phyloP scores from a whole-genome alignment of 768 basidiomycete genomes.

The Lactarius quietus region DNA sequence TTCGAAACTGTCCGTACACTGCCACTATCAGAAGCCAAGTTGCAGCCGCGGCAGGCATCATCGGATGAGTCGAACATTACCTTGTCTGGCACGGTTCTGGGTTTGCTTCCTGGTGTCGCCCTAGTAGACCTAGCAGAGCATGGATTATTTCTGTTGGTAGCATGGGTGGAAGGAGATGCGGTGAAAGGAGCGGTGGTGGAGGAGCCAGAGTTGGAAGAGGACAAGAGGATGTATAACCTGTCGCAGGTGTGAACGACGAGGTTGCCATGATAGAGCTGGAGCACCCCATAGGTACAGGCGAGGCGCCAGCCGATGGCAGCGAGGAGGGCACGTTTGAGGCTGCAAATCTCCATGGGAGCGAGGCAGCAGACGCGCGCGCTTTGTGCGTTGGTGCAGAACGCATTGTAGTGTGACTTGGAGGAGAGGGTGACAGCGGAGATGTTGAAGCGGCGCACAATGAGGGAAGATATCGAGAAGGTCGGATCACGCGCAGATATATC shows the following conservation, averaged over 20 bases:
- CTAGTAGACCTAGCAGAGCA: neutral
- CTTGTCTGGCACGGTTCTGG: conserved; percentile 6
- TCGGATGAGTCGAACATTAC: conserved; percentile 46
- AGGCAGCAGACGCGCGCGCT: conserved; percentile 97
- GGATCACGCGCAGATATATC: conserved; percentile 91
- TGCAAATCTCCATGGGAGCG: conserved; percentile 85
- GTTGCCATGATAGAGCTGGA: conserved; percentile 93
- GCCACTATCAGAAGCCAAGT: conserved; percentile 19
- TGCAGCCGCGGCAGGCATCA: conserved; percentile 41
- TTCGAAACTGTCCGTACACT: conserved; percentile 28
- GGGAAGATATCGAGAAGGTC: conserved; percentile 87
- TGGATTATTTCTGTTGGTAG: conserved; percentile 37
- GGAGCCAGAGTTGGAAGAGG: conserved; percentile 53
- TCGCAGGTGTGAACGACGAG: conserved; percentile 79
- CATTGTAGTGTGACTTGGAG: conserved; percentile 92
- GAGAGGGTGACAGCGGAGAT: conserved; percentile 91
- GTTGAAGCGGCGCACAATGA: conserved; percentile 97
- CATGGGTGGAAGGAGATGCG: conserved; percentile 30
- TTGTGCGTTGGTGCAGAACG: conserved; percentile 90
- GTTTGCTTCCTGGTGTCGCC: conserved; percentile 27
- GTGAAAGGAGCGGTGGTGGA: too few species aligned
- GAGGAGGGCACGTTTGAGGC: conserved; percentile 96
- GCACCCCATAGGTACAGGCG: conserved; percentile 83
- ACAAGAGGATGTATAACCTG: conserved; percentile 45
- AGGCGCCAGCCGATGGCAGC: too few species aligned